Percentiles rank a stretch among this genome's conserved stretches.
Evolutionary conservation across 1,284 basidiomycete species (phyloP).

Genomic region (Trichosporon asahii): DNA sequence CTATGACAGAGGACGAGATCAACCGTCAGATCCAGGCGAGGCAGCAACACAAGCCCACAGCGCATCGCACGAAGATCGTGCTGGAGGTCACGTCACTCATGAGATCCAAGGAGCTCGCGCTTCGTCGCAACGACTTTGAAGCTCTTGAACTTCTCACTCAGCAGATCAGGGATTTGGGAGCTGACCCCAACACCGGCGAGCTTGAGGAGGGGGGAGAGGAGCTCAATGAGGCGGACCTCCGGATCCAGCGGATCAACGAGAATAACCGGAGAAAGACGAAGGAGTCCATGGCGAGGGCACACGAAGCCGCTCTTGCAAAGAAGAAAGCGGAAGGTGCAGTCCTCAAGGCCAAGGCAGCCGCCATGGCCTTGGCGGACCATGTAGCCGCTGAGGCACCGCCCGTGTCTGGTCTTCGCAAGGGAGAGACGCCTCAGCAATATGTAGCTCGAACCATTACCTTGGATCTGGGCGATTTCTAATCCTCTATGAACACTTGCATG

Average conservation of each 20-base stretch:
- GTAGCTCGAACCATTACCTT: conserved; percentile 51
- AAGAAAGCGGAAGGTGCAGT: conserved; percentile 56
- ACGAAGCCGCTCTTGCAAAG: conserved; percentile 65
- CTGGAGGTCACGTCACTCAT: conserved; percentile 54
- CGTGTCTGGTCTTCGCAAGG: conserved; percentile 37
- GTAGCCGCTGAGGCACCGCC: conserved; percentile 22
- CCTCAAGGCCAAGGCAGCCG: conserved; percentile 33
- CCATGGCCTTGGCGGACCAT: conserved; percentile 14
- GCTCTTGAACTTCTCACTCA: conserved; percentile 63
- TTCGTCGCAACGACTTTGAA: conserved; percentile 63
- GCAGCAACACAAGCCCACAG: conserved; percentile 33
- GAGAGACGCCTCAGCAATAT: conserved; percentile 47
- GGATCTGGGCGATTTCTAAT: conserved; percentile 53
- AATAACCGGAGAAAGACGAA: conserved; percentile 76
- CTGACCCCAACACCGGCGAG: conserved; percentile 42
- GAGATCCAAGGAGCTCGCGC: conserved; percentile 63
- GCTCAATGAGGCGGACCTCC: conserved; percentile 56
- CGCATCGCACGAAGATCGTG: conserved; percentile 60
- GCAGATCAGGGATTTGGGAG: conserved; percentile 61
- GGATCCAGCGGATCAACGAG: conserved; percentile 77
- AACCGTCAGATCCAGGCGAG: conserved; percentile 61
- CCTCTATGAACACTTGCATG: conserved; percentile 3
- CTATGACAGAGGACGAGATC: conserved; percentile 71
- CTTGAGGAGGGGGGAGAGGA: conserved; percentile 28
- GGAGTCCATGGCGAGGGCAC: conserved; percentile 72